A percentile compares a stretch with the other conserved stretches of the same genome.
Evolutionary conservation across 2,329 filamentous ascomycete genomes (phyloP).

Genomic region (Talaromyces verruculosus): DNA sequence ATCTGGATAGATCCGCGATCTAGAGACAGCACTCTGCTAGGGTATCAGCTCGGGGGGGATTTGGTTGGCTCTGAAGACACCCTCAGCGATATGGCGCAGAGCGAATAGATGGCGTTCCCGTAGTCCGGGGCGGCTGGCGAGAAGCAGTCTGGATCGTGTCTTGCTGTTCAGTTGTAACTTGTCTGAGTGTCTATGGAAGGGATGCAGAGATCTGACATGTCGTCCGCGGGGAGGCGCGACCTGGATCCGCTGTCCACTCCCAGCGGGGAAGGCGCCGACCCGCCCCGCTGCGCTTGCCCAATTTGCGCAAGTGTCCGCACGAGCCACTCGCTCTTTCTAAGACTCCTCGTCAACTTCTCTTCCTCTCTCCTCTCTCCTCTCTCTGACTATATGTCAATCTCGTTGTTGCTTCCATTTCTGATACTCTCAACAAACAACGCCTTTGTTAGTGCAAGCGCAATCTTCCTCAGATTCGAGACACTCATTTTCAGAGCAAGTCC

Average conservation of each 20-base stretch:
- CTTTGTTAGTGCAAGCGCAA: neutral
- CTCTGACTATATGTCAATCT: neutral
- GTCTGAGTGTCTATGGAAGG: neutral
- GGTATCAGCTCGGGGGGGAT: neutral
- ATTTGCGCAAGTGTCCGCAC: neutral
- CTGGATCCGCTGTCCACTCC: neutral
- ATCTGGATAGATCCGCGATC: neutral
- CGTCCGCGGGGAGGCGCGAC: conserved; percentile 5
- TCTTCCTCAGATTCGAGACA: neutral
- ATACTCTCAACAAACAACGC: neutral
- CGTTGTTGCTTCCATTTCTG: neutral
- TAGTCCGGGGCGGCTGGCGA: neutral
- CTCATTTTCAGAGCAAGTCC: neutral
- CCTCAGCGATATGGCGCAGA: neutral
- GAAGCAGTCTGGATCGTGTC: neutral
- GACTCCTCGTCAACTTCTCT: neutral
- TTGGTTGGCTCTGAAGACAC: neutral
- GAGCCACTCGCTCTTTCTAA: neutral
- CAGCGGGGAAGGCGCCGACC: conserved; percentile 7
- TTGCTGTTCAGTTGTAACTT: neutral
- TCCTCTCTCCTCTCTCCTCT: neutral
- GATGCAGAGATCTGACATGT: conserved; percentile 15
- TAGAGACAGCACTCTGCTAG: neutral
- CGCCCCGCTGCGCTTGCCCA: conserved; percentile 4
- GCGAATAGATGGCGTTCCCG: neutral